Evolutionary conservation across 208 protist species (phyloP), one percentile per base, ranked within the genome.

Genomic region (Trypanosoma vivax): DNA sequence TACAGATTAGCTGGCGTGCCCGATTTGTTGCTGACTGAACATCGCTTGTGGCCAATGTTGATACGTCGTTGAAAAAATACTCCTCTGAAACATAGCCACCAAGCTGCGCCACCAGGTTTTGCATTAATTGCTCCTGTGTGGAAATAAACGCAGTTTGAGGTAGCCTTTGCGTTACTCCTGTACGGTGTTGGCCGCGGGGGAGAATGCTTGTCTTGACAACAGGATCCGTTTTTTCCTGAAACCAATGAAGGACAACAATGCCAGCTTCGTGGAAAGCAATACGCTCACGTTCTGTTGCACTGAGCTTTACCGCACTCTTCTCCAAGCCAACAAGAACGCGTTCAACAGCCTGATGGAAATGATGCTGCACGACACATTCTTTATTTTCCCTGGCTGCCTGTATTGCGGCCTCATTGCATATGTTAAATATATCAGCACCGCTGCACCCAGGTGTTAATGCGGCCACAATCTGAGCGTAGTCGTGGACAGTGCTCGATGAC

Each of bases 361-460:
- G 73, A 14, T 51, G 40, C 11, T 80, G 38, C 6, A 62, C 55
- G 10, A 99, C 94, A 23, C 47, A 31, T 28, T 75, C 50, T 28
- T 83, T 82, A 37, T 54, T 60, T 40, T 84, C 56, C 25, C 97
- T 78, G 21, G 95, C 94, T 3, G 96, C 96, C 48, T 96, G 90
- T 33, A 99, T 85, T 10, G 96, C 97, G 3, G 94, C 94, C 82
- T 98, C 96, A 64, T 99, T 99, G 78, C 92, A 97, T 3, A 98
- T 86, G 67, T 98, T 99, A 54, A 95, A 95, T 60, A 99, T 98
- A 58, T 98, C 96, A 7, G 95, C 96, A 23, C 97, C 97, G 38
- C 86, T 89, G 73, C 97, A 98, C 24, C 96, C 96, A 5, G 95
- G 91, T 30, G 96, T 98, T 2, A 96, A 61, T 7, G 73, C 56